Conservation (phyloP, 1,139 yeast species). For the Meyerozyma smithsonii region DNA sequence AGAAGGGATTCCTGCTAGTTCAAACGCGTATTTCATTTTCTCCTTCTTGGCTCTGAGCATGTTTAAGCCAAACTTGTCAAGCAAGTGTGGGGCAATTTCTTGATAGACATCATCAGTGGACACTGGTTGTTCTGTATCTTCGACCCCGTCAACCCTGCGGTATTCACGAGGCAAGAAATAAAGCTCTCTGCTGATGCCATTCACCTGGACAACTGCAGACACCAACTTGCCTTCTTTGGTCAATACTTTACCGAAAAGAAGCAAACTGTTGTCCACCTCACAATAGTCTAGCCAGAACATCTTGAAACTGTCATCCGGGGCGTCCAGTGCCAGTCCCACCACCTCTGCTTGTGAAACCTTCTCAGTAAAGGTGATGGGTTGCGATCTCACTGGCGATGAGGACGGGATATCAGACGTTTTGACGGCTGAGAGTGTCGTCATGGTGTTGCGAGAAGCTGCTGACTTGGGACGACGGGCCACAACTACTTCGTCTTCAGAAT, state of each 20-base stretch:
- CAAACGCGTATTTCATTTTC: conserved; percentile 82
- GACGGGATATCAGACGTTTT: conserved; percentile 19
- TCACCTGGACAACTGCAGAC: conserved; percentile 76
- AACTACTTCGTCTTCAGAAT: conserved; percentile 54
- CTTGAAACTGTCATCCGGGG: conserved; percentile 41
- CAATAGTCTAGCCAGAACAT: conserved; percentile 91
- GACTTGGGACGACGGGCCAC: conserved; percentile 43
- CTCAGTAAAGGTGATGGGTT: conserved; percentile 28
- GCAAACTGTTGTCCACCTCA: conserved; percentile 65
- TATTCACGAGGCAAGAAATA: conserved; percentile 68
- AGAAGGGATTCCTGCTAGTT: conserved; percentile 66
- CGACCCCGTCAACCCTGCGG: conserved; percentile 24
- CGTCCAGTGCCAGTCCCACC: conserved; percentile 33
- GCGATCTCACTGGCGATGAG: conserved; percentile 22
- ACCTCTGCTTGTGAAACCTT: conserved; percentile 44
- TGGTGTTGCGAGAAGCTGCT: conserved; percentile 23
- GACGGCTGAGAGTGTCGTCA: conserved; percentile 17
- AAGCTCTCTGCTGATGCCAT: conserved; percentile 66
- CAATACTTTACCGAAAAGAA: conserved; percentile 79
- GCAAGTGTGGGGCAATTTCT: conserved; percentile 64
- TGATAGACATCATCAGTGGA: conserved; percentile 67
- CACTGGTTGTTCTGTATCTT: conserved; percentile 25
- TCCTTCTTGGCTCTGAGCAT: conserved; percentile 68
- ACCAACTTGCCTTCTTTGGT: conserved; percentile 56
- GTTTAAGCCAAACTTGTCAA: conserved; percentile 59